Conservation (phyloP, 306 rosid genomes). For the Acacia confusa region DNA sequence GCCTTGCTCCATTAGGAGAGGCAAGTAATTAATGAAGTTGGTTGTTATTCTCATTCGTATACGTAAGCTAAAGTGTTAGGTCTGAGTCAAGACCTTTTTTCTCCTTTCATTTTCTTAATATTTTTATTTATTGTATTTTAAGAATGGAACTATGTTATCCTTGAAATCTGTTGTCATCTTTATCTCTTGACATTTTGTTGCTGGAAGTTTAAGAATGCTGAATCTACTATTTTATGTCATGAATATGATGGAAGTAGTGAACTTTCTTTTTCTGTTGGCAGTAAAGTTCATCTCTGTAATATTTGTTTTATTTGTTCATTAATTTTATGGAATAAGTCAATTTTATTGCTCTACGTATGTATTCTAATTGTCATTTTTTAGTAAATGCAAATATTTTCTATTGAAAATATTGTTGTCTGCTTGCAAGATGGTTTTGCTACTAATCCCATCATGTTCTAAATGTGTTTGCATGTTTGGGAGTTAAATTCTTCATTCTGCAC, state of each 20-base stretch:
- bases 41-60: conserved; percentile 1
- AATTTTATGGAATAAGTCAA: background rate
- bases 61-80: background rate
- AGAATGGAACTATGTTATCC: background rate
- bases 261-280: background rate
- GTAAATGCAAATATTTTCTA: background rate
- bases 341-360: background rate
- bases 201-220: conserved; percentile 3
- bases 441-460: background rate
- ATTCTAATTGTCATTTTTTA: background rate
- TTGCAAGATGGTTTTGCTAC: background rate
- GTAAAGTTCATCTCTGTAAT: conserved; percentile 12
- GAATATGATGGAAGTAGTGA: background rate
- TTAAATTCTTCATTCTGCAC: conserved; percentile 26
- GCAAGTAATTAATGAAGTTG: background rate
- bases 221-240: conserved; percentile 11
- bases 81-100: background rate
- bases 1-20: conserved; percentile 6
- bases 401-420: background rate
- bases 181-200: background rate
- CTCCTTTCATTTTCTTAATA: no score
- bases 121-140: no score
- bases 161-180: background rate
- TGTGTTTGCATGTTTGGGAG: background rate
- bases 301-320: background rate